Evolutionary conservation across 2,329 filamentous ascomycete species (phyloP).

Genomic region (Microdochium nivale): DNA sequence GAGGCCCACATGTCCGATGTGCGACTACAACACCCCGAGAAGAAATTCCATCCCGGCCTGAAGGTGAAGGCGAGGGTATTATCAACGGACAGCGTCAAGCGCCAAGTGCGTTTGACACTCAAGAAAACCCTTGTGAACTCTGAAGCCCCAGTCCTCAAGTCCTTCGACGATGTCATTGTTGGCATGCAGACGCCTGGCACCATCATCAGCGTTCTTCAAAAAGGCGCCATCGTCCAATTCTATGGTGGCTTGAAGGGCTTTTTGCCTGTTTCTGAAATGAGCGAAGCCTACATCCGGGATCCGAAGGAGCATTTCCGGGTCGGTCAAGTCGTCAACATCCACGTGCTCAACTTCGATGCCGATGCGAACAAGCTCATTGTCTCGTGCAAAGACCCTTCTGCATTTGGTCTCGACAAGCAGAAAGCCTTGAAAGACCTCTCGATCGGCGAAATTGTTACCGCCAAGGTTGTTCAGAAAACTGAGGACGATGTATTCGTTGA

Average conservation of each 20-base stretch:
- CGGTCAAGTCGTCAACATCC: conserved; percentile 87
- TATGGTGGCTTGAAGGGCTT: conserved; percentile 79
- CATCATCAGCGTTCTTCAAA: conserved; percentile 68
- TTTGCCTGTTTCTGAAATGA: conserved; percentile 93
- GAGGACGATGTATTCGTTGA: conserved; percentile 71
- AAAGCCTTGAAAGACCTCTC: conserved; percentile 66
- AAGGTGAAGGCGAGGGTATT: conserved; percentile 80
- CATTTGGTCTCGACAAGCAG: conserved; percentile 68
- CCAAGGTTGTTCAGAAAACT: conserved; percentile 73
- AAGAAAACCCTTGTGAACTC: conserved; percentile 95
- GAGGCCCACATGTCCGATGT: conserved; percentile 86
- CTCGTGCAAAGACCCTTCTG: conserved; percentile 83
- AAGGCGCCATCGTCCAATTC: conserved; percentile 86
- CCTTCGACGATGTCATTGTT: conserved; percentile 63
- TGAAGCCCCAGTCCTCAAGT: conserved; percentile 68
- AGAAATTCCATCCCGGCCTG: conserved; percentile 85
- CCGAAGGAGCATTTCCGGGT: conserved; percentile 80
- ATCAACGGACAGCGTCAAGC: conserved; percentile 66
- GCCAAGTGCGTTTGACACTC: conserved; percentile 76
- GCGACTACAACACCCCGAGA: conserved; percentile 82
- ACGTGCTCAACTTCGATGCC: conserved; percentile 72
- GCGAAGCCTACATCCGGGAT: conserved; percentile 88
- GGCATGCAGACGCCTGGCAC: conserved; percentile 80
- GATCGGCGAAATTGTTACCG: conserved; percentile 67
- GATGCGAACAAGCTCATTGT: conserved; percentile 68